Base-by-base conservation (phyloP, 2,329 filamentous ascomycete genomes). In the Monosporascus sp. region DNA sequence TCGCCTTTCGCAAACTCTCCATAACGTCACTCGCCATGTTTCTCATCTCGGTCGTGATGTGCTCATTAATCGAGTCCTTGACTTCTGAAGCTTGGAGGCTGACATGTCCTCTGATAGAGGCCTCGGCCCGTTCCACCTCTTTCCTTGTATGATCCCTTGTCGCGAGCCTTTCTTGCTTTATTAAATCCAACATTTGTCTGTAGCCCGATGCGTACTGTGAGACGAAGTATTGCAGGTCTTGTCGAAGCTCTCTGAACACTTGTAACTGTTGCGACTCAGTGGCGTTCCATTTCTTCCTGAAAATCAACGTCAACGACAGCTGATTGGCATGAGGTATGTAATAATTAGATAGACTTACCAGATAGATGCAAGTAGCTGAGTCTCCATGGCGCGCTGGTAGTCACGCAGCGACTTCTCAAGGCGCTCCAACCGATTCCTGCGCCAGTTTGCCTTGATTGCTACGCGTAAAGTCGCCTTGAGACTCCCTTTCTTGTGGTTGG, bases 361-460 rank as follows among this genome's bases (percentile, higher is more conserved):
- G 6, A 54, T 44, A 11, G 20, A 37, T 6, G 52, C 46, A 5
- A 54, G 27, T 26, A 57, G 26, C 7, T 49, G 14, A 1, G 48
- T 49, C 14, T 57, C 54, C 48, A 57, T 45, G 8, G 44, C 22
- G 2, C 31, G 22, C 26, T 55, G 49, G 14, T 45, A n/a, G 5
- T 58, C 6, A 60, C 50, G 50, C 1, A 63, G 47, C 8, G 51
- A 55, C n/a, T 51, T 56, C 27, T 63, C 57, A 3, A 63, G 11
- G 7, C 44, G 53, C 0, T 60, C 49, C n/a, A 65, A 51, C 1
- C 61, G 52, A 2, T 49, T 31, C 37, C 57, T 62, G n/a, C 62
- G 51, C 63, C 63, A 63, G 3, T 27, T 53, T 1, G 52, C 58
- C 48, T 63, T 64, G 3, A 53, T 46, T 1, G 55, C 55, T 2